These are phyloP conservation scores for Quercus mongolica DNA, from an alignment of 306 rosid genomes.

Conservation along the genomic window DNA sequence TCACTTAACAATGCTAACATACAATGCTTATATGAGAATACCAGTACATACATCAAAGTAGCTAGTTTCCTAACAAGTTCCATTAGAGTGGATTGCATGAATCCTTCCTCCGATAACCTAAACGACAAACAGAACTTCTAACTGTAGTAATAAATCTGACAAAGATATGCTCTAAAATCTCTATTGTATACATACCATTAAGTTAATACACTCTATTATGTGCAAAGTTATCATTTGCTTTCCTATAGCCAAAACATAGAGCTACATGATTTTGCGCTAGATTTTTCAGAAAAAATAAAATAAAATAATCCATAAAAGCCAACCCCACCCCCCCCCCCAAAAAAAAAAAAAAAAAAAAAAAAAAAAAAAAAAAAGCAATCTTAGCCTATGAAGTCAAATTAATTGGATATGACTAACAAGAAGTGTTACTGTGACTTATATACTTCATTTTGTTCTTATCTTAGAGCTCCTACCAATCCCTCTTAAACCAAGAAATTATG, in stretches of 20 bases:
- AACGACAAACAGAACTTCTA: slow-evolving; percentile 17
- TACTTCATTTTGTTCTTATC: neutral
- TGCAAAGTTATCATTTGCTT: too few species aligned
- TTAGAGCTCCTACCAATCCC: neutral
- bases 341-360: too few species aligned
- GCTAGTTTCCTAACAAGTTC: slow-evolving; percentile 27
- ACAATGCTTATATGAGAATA: too few species aligned
- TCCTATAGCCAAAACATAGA: too few species aligned
- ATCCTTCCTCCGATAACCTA: slow-evolving; percentile 96
- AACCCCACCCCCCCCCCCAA: too few species aligned
- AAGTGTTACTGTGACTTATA: too few species aligned
- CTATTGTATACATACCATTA: neutral
- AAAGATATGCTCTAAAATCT: neutral
- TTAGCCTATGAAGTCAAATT: neutral
- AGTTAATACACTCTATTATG: neutral
- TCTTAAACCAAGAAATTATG: neutral
- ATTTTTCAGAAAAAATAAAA: too few species aligned
- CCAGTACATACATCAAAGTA: too few species aligned
- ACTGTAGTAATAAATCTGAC: neutral
- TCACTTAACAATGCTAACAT: too few species aligned
- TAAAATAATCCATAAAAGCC: too few species aligned
- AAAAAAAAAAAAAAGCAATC: too few species aligned
- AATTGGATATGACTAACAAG: neutral
- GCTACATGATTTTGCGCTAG: too few species aligned
- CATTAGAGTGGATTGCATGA: slow-evolving; percentile 79